phyloP scores from a whole-genome alignment of 1,139 yeast species.

The Zygosaccharomyces pseudobailii region DNA sequence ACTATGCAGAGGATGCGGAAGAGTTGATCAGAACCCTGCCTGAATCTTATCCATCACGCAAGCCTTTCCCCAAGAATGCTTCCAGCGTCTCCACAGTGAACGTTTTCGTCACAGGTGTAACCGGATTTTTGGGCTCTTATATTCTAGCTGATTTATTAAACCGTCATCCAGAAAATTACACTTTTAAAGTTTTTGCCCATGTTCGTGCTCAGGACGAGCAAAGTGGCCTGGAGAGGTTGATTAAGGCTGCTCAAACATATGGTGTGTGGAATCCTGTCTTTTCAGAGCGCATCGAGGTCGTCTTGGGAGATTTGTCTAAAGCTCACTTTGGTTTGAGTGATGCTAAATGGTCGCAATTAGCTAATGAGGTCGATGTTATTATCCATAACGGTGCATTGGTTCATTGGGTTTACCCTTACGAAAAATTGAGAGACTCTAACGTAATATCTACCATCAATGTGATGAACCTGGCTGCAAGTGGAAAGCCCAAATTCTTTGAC shows the following conservation, averaged over 20 bases:
- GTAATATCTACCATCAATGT: slow-evolving; percentile 85
- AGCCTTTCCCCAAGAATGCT: slow-evolving; percentile 29
- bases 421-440: slow-evolving; percentile 86
- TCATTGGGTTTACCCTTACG: slow-evolving; percentile 97
- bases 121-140: slow-evolving; percentile 94
- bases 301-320: slow-evolving; percentile 76
- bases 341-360: slow-evolving; percentile 52
- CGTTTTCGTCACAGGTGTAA: slow-evolving; percentile 89
- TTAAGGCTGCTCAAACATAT: slow-evolving; percentile 72
- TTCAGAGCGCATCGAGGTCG: slow-evolving; percentile 56
- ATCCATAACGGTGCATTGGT: slow-evolving; percentile 97
- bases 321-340: slow-evolving; percentile 66
- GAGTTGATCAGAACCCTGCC: slow-evolving; percentile 48
- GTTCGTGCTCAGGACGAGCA: slow-evolving; percentile 74
- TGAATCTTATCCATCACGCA: slow-evolving; percentile 35
- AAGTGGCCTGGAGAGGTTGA: slow-evolving; percentile 71
- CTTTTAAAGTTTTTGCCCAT: slow-evolving; percentile 71
- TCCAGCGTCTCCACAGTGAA: slow-evolving; percentile 42
- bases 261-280: slow-evolving; percentile 74
- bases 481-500: slow-evolving; percentile 79
- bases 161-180: slow-evolving; percentile 39
- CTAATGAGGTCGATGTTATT: slow-evolving; percentile 65
- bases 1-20: slow-evolving; percentile 74
- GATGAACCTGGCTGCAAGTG: slow-evolving; percentile 69
- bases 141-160: slow-evolving; percentile 70